These are phyloP conservation scores for Phytophthora hibernalis DNA, from an alignment of 352 stramenopile species.

Conservation along the genomic window DNA sequence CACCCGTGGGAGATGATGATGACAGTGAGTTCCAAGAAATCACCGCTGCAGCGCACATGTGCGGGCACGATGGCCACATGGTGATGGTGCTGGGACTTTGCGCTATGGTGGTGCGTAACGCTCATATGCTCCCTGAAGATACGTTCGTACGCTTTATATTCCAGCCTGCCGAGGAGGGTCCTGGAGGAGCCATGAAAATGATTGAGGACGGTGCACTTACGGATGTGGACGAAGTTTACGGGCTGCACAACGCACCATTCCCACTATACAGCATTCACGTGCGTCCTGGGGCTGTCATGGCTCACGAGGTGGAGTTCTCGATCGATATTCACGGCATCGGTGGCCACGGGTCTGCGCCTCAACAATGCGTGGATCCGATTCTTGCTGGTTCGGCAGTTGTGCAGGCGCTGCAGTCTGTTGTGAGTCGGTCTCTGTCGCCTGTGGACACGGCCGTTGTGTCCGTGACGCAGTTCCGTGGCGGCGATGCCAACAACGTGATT, in stretches of 20 bases:
- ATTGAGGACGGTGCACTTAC: constrained; percentile 92
- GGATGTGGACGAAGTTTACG: constrained; percentile 92
- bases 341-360: constrained; percentile 94
- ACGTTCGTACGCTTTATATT: constrained; percentile 94
- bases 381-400: constrained; percentile 91
- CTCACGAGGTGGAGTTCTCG: constrained; percentile 92
- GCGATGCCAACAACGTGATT: constrained; percentile 96
- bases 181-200: constrained; percentile 93
- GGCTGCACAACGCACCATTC: constrained; percentile 92
- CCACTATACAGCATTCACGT: constrained; percentile 91
- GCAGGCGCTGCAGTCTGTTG: constrained; percentile 93
- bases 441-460: constrained; percentile 94
- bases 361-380: constrained; percentile 94
- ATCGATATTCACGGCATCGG: constrained; percentile 93
- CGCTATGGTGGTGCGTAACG: constrained; percentile 71
- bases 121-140: constrained; percentile 73
- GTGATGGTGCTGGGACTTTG: constrained; percentile 94
- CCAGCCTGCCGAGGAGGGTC: constrained; percentile 95
- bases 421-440: constrained; percentile 90
- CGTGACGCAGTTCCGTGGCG: constrained; percentile 92
- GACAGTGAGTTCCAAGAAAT: constrained; percentile 33
- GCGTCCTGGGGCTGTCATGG: constrained; percentile 91
- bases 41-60: constrained; percentile 88
- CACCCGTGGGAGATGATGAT: constrained; percentile 44
- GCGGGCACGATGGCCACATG: constrained; percentile 96